A percentile compares a stretch with the other conserved stretches of the same genome.
These are phyloP conservation scores for Rhododendron vialii DNA, from an alignment of 148 eudicot genomes.

Conservation along the genomic window DNA sequence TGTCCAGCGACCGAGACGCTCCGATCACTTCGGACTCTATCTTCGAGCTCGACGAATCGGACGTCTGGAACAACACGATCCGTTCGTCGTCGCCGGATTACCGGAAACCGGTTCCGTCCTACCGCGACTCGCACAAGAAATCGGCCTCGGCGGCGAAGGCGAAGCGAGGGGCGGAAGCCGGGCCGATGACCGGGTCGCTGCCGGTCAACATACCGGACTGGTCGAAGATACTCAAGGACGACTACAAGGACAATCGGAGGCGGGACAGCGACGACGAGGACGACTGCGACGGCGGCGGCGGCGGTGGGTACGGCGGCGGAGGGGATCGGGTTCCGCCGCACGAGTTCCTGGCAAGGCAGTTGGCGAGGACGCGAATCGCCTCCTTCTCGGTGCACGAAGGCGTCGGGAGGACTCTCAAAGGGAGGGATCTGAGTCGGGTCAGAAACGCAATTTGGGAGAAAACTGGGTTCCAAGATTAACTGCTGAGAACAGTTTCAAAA, in stretches of 20 bases:
- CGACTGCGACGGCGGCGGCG: slow-evolving; percentile 9
- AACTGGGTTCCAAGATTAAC: slow-evolving; percentile 67
- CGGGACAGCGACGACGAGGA: neutral
- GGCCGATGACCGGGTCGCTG: slow-evolving; percentile 28
- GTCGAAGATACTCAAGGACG: slow-evolving; percentile 56
- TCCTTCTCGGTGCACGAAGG: slow-evolving; percentile 70
- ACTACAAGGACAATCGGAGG: slow-evolving; percentile 24
- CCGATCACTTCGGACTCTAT: slow-evolving; percentile 6
- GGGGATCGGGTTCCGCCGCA: slow-evolving; percentile 61
- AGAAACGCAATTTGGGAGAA: slow-evolving; percentile 79
- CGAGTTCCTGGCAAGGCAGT: slow-evolving; percentile 53
- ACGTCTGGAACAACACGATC: slow-evolving; percentile 45
- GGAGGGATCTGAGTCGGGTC: slow-evolving; percentile 73
- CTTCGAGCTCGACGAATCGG: slow-evolving; percentile 59
- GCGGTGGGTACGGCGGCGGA: slow-evolving; percentile 21
- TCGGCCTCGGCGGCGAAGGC: slow-evolving; percentile 6
- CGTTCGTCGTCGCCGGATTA: slow-evolving; percentile 28
- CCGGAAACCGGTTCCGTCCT: slow-evolving; percentile 14
- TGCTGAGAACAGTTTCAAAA: neutral
- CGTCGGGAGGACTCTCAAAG: slow-evolving; percentile 62
- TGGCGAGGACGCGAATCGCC: slow-evolving; percentile 52
- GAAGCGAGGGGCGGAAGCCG: slow-evolving; percentile 9
- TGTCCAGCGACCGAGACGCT: slow-evolving; percentile 13
- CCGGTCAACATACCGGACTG: slow-evolving; percentile 64
- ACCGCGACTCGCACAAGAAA: slow-evolving; percentile 5